phyloP scores from a whole-genome alignment of 352 stramenopile genomes.

The Pythium periplocum region DNA sequence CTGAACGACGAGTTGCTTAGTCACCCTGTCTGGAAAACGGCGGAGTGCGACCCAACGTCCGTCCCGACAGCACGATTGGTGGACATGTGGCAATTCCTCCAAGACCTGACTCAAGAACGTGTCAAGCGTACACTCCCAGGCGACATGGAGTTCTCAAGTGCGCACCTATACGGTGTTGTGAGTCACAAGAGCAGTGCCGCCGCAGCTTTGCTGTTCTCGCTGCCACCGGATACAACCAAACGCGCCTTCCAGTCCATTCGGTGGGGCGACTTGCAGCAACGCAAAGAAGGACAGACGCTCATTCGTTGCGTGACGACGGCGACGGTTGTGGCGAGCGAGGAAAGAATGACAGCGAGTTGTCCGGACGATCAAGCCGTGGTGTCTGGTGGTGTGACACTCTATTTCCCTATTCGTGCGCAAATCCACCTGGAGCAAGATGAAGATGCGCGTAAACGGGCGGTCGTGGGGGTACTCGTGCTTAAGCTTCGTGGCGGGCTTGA shows the following conservation, averaged over 20 bases:
- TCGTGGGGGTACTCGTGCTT: constrained; percentile 9
- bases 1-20: constrained; percentile 3
- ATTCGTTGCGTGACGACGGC: constrained; percentile 6
- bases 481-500: constrained; percentile 3
- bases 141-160: background rate
- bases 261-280: constrained; percentile 7
- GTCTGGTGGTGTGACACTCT: background rate
- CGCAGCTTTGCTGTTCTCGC: constrained; percentile 14
- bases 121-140: too few species aligned
- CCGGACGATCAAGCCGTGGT: background rate
- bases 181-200: background rate
- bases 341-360: background rate
- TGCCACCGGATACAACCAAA: constrained; percentile 3
- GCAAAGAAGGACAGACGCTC: constrained; percentile 9
- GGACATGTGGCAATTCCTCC: constrained; percentile 7
- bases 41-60: background rate
- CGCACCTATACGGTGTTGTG: constrained; percentile 16
- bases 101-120: constrained; percentile 1
- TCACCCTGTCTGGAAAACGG: constrained; percentile 9
- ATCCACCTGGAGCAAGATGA: background rate
- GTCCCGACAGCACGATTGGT: background rate
- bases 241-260: constrained; percentile 14
- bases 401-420: constrained; percentile 5
- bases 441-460: background rate
- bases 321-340: constrained; percentile 2